Conservation (phyloP, 306 rosid species). For the Prunus campanulata region DNA sequence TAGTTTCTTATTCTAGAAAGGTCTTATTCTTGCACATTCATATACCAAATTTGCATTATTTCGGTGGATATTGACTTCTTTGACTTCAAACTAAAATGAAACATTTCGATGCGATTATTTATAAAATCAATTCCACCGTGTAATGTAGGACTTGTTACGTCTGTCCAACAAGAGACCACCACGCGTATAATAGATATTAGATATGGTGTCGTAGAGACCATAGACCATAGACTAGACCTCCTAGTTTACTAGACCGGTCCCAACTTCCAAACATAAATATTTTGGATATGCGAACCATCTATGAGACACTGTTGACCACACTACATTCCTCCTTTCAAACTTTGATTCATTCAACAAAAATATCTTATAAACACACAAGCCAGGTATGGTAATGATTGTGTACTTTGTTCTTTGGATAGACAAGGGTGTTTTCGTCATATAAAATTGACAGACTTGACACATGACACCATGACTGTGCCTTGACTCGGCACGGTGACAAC, state of each 20-base stretch:
- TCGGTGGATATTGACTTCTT: background rate
- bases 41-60: background rate
- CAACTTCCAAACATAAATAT: background rate
- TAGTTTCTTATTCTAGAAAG: background rate
- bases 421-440: background rate
- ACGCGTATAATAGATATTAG: background rate
- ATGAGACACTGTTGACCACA: background rate
- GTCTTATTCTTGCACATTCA: no score
- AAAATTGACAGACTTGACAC: background rate
- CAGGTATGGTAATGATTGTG: no score
- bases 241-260: background rate
- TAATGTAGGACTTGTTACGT: background rate
- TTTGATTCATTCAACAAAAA: constrained; percentile 3
- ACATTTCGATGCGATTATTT: background rate
- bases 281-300: background rate
- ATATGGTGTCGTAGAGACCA: background rate
- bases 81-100: background rate
- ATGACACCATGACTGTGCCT: background rate
- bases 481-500: background rate
- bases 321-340: background rate
- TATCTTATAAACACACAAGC: background rate
- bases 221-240: background rate
- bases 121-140: background rate
- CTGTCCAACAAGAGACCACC: background rate
- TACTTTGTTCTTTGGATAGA: no score